Base-by-base conservation (phyloP, 2,329 filamentous ascomycete species). In the Pseudocercospora ulei region DNA sequence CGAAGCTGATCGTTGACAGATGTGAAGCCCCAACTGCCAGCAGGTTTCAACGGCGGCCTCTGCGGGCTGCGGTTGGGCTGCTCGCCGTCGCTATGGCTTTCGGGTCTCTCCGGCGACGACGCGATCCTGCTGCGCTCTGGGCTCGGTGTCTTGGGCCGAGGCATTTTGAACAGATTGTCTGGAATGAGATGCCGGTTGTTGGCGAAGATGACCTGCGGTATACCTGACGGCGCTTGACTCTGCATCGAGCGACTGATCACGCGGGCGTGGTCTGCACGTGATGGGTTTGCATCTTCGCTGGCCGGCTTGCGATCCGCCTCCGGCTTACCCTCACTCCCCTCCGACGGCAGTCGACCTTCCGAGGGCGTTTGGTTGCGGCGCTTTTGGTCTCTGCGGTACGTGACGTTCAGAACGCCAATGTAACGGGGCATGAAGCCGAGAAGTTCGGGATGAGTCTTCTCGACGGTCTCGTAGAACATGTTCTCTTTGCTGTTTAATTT, bases 401-500 rank as follows among this genome's bases (percentile, higher is more conserved):
- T 95, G 12, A 95, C 88, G 60, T 95, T 96, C 35, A 98, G 66
- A 26, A 98, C 90, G 47, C 90, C 90, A 54, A 98, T 96, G 55
- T 98, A 96, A 58, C 87, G 85, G 49, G 90, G 90, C 48, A 98
- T 70, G 59, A 96, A 98, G 26, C 82, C 77, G 43, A 98, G 67
- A 55, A 98, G 71, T 57, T 94, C 82, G 48, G 86, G 83, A 62
- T 98, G 88, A 51, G 84, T 77, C 55, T 76, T 78, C 66, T 98
- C 90, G 54, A 96, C 84, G 38, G 80, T 90, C 64, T 98, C 90
- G 62, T 98, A 98, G 59, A 98, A 98, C 64, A 94, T 85, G 62
- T 98, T 98, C 60, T 98, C 90, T 56, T 88, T 76, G 60, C 94
- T 98, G 62, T 94, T 98, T 56, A 98, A 73, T 64, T 95, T 86